Evolutionary conservation across 139 green algal species (phyloP).

Genomic region (Volvox reticuliferus): DNA sequence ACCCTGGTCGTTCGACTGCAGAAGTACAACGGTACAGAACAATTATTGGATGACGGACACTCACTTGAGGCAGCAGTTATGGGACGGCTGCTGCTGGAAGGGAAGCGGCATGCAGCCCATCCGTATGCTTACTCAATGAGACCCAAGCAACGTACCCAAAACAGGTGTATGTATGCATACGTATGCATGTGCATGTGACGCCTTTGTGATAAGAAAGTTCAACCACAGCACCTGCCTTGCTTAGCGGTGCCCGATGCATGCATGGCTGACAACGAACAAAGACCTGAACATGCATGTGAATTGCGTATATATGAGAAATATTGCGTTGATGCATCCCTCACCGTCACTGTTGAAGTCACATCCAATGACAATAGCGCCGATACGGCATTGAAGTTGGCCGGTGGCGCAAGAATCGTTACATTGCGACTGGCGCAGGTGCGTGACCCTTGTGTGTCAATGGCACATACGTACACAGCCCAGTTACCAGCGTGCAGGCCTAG

Average conservation of each 20-base stretch:
- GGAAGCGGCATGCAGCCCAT: too few relatives aligned
- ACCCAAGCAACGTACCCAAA: background rate
- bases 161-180: background rate
- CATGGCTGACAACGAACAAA: background rate
- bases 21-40: background rate
- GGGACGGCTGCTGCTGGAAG: too few relatives aligned
- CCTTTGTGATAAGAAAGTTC: too few relatives aligned
- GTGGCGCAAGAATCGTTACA: background rate
- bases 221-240: background rate
- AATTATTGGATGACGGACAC: background rate
- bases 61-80: background rate
- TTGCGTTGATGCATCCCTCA: background rate
- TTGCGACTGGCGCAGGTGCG: background rate
- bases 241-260: too few relatives aligned
- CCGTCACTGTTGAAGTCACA: background rate
- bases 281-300: background rate
- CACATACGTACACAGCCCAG: background rate
- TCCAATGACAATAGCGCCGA: background rate
- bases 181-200: too few relatives aligned
- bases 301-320: background rate
- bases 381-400: background rate
- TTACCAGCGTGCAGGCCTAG: background rate
- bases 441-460: slow-evolving; percentile 5
- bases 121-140: background rate
- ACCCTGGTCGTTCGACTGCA: background rate